These are phyloP conservation scores for Termitomyces sp. DNA, from an alignment of 768 basidiomycete genomes.

Conservation along the genomic window DNA sequence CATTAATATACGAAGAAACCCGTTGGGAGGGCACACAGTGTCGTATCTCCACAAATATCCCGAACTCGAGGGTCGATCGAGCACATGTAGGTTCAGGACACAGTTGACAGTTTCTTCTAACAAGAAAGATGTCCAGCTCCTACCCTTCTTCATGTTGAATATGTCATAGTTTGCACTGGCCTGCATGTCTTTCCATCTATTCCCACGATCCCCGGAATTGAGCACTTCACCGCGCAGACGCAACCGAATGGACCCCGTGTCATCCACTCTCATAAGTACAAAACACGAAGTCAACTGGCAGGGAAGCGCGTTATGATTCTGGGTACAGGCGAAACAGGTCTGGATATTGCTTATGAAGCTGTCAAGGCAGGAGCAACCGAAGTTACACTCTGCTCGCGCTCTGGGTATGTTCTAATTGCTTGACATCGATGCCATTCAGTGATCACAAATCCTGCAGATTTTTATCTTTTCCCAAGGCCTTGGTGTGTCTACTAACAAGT, in stretches of 20 bases:
- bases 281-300: constrained; percentile 40
- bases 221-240: constrained; percentile 30
- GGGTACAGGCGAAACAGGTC: constrained; percentile 62
- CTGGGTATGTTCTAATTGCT: constrained; percentile 33
- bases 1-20: constrained; percentile 32
- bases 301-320: constrained; percentile 52
- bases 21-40: constrained; percentile 35
- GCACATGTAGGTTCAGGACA: constrained; percentile 21
- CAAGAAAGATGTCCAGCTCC: constrained; percentile 20
- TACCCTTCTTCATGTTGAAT: constrained; percentile 32
- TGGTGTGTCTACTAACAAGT: constrained; percentile 28
- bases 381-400: constrained; percentile 51
- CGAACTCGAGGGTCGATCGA: constrained; percentile 26
- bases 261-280: constrained; percentile 55
- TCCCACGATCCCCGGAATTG: constrained; percentile 49
- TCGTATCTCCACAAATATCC: constrained; percentile 27
- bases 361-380: constrained; percentile 51
- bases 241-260: constrained; percentile 26
- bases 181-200: constrained; percentile 54
- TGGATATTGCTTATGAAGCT: constrained; percentile 55
- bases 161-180: constrained; percentile 53
- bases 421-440: background rate
- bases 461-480: constrained; percentile 56
- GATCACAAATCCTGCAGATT: constrained; percentile 32
- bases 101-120: background rate